A percentile compares a stretch with the other conserved stretches of the same genome.
Evolutionary conservation across 2,329 filamentous ascomycete species (phyloP).

Genomic region (Chaetomiaceae sp.): DNA sequence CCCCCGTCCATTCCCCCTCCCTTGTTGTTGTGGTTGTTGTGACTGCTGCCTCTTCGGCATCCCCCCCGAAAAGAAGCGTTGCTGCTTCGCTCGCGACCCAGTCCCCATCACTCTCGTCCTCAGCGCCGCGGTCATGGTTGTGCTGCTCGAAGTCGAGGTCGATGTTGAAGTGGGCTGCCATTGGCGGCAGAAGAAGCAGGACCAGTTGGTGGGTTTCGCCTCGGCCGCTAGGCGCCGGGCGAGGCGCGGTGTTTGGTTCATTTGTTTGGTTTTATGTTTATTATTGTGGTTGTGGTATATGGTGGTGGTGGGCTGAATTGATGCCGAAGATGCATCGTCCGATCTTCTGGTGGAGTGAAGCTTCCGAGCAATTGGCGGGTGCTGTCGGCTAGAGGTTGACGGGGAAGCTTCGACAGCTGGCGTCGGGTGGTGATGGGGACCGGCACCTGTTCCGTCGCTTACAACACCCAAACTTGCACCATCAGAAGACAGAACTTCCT

Average conservation of each 20-base stretch:
- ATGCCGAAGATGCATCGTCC: too few species aligned
- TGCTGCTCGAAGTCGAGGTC: not conserved
- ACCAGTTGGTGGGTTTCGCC: conserved; percentile 9
- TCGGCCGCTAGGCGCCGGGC: conserved; percentile 16
- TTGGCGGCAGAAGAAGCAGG: conserved; percentile 20
- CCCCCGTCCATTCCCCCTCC: conserved; percentile 3
- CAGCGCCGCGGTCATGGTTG: too few species aligned
- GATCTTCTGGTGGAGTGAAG: not conserved
- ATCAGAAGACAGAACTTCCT: too few species aligned
- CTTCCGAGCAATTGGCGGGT: too few species aligned
- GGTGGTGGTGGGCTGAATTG: not conserved
- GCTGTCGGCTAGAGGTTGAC: not conserved
- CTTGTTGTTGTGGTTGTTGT: conserved; percentile 26
- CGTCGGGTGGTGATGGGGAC: not conserved
- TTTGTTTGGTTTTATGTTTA: too few species aligned
- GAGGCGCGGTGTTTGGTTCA: conserved; percentile 24
- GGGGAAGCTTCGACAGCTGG: not conserved
- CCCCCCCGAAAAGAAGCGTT: conserved; percentile 18
- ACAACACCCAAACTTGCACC: too few species aligned
- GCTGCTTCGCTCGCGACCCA: too few species aligned
- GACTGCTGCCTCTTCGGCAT: conserved; percentile 5
- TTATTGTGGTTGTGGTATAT: too few species aligned
- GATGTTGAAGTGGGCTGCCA: conserved; percentile 9
- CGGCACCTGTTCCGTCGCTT: not conserved
- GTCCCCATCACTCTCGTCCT: too few species aligned